Evolutionary conservation across 306 rosid species (phyloP), one percentile per base, ranked within the genome.

Genomic region (Cucurbita argyrosperma): DNA sequence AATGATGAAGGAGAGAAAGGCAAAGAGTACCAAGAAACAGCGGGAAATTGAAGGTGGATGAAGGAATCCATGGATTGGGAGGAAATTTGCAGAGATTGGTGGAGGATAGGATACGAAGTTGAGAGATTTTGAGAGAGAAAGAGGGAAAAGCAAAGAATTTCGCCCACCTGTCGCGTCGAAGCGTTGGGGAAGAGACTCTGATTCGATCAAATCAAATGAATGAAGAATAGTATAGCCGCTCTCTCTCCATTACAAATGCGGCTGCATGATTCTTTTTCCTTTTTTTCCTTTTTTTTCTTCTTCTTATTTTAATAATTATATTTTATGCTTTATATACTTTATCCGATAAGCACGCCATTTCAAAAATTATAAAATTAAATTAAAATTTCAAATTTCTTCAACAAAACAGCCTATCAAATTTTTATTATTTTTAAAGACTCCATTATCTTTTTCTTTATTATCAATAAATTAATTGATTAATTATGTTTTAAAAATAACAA

Each of bases 1-100:
- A 12, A 35, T 9, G 56, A 75, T 1, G 52, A 79, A 67, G 59
- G 54, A 38, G 75, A 63, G 79, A 62, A 79, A 60, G 69, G 82
- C 78, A 64, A 80, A 50, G 71, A 78, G 78, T 80, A 88, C 96
- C 91, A 21, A 71, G 71, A 79, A 81, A 76, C 72, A 81, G 76
- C 77, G 82, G 71, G 79, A 57, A 84, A 86, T 80, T 80, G 81
- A 47, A 76, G 78, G 78, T 54, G 74, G 80, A 76, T 55, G 63
- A 62, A 88, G 39, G 87, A 88, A 88, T 82, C 89, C 88, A 85
- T 83, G 78, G 56, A 79, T 80, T 81, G 11, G 12, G 23, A 38
- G 8, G 42, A 37, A 14, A 14, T 23, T 57, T 30, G 15, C 1
- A 37, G 67, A 35, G 66, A 5, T 35, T 39, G 38, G 6, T 30